Base-by-base conservation (phyloP, 306 rosid genomes). In the Prunus mira region DNA sequence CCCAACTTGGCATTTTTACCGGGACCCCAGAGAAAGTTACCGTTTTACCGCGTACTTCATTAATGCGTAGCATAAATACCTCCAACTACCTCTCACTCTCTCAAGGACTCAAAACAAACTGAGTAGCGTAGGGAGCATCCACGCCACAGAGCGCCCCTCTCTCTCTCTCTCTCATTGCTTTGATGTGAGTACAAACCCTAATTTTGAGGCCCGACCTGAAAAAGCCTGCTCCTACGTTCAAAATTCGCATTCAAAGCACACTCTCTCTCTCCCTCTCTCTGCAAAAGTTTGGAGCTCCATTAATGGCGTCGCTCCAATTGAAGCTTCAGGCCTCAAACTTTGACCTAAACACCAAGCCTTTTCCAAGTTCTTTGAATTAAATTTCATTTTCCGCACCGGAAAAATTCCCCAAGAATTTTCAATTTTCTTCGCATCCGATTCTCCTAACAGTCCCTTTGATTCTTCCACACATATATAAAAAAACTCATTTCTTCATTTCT, bases 61-160 rank as follows among this genome's bases (percentile, higher is more conserved):
- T 55, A 46, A 57, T 1, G 65, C 58, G 1, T 3, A 69, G 84
- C 88, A 83, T 93, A 91, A 91, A 90, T 91, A 90, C 91, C 80
- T 82, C 51, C 92, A 89, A 83, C 90, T 0, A 84, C 83, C 82
- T 67, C 81, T 61, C 72, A 19, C 68, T 9, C 54, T 69, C 19
- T 19, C 28, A 9, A 14, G 18, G 41, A 19, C 67, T 14, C 54
- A 22, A 49, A 57, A 9, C 57, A 46, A 38, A 38, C 9, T 7
- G 63, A 79, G 34, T 46, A 12, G 18, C 7, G 43, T 0, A 19
- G 38, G 5, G 19, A 46, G 65, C 56, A 30, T 12, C 13, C 72
- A 47, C 32, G 51, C 46, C 63, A 14, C 12, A 75, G 69, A 57
- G 46, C 43, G 7, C 60, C 9, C 3, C 24, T 1, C 62, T 14